These are phyloP conservation scores for Rosa lucieae DNA, from an alignment of 306 rosid genomes.

Conservation along the genomic window DNA sequence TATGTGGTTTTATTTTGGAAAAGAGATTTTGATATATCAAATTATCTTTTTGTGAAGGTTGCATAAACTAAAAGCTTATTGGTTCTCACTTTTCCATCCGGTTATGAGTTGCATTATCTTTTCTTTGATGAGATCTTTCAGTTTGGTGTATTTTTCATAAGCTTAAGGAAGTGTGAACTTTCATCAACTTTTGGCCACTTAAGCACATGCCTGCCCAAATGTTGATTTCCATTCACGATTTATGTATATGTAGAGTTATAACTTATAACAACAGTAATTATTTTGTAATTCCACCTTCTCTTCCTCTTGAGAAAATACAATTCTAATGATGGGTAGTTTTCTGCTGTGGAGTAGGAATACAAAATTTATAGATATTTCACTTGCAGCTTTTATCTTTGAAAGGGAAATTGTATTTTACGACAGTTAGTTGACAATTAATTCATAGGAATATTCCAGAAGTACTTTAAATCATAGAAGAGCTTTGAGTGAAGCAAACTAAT, in stretches of 20 bases:
- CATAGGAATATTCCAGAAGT: background rate
- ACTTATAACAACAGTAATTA: background rate
- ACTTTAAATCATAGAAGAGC: background rate
- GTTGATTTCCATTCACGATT: background rate
- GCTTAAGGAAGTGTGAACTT: background rate
- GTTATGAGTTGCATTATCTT: background rate
- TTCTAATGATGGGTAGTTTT: background rate
- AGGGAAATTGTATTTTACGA: constrained; percentile 8
- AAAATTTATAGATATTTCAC: background rate
- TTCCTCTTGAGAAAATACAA: background rate
- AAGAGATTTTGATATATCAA: background rate
- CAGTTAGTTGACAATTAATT: background rate
- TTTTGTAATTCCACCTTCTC: background rate
- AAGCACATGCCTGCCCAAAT: background rate
- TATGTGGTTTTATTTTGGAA: background rate
- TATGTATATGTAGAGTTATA: background rate
- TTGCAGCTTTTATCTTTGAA: background rate
- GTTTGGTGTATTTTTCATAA: background rate
- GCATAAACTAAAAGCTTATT: background rate
- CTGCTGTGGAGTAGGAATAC: background rate
- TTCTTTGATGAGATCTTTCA: background rate
- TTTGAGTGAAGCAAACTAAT: background rate
- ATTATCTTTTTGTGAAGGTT: background rate
- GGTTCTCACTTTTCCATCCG: background rate
- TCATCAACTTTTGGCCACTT: background rate